These are phyloP conservation scores for Microstegium vimineum DNA, from an alignment of 176 grass and related monocot genomes.

Conservation along the genomic window DNA sequence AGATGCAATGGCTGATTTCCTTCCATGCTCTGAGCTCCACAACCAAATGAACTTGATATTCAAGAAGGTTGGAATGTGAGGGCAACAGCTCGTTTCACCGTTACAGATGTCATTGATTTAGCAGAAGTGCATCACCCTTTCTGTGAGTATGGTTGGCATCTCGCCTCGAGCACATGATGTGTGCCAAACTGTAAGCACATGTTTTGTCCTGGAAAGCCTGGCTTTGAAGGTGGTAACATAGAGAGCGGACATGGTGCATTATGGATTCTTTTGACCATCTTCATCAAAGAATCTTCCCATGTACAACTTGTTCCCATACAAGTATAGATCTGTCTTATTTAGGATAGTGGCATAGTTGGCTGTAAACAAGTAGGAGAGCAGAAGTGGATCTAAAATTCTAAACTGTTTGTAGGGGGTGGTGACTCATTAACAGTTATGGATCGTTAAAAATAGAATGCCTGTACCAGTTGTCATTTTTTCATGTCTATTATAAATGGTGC, in stretches of 20 bases:
- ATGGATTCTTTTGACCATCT: constrained; percentile 28
- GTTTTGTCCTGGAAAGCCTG: background rate
- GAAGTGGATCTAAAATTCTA: constrained; percentile 4
- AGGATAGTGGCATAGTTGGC: constrained; percentile 17
- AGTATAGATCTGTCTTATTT: constrained; percentile 1
- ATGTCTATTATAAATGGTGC: background rate
- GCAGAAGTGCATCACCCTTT: background rate
- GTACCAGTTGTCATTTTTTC: constrained; percentile 10
- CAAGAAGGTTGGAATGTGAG: constrained; percentile 18
- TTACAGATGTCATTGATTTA: constrained; percentile 3
- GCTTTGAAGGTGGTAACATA: background rate
- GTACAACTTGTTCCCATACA: background rate
- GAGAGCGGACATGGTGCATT: background rate
- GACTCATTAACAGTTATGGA: background rate
- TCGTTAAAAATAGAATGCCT: constrained; percentile 11
- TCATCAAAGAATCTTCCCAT: background rate
- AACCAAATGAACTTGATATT: constrained; percentile 27
- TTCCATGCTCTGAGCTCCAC: background rate
- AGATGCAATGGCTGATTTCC: constrained; percentile 36
- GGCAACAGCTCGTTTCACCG: background rate
- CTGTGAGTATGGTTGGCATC: constrained; percentile 4
- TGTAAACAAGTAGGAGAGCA: constrained; percentile 50
- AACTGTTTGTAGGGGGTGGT: constrained; percentile 12
- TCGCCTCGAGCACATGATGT: background rate
- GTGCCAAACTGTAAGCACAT: constrained; percentile 6